These are phyloP conservation scores for Hypoxylon sp. DNA, from an alignment of 2,329 filamentous ascomycete genomes.

Conservation along the genomic window DNA sequence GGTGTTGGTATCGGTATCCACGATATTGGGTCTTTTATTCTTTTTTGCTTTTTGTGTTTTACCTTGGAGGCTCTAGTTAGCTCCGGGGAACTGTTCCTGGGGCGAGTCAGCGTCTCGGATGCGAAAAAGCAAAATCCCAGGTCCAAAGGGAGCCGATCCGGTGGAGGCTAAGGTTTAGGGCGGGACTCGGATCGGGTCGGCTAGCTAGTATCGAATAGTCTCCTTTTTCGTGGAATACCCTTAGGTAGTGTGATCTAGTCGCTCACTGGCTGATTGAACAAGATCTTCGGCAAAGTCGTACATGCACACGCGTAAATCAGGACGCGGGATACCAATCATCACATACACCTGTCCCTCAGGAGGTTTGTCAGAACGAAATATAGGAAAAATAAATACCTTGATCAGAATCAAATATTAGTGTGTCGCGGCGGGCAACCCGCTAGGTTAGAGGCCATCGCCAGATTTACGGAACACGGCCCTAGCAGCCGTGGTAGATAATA, in stretches of 20 bases:
- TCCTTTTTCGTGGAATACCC: too few relatives aligned
- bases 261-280: constrained; percentile 1
- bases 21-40: constrained; percentile 11
- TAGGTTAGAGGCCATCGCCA: constrained; percentile 3
- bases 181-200: constrained; percentile 23
- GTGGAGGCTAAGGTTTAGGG: constrained; percentile 8
- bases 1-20: too few relatives aligned
- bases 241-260: constrained; percentile 12
- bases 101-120: constrained; percentile 17
- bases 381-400: neutral
- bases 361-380: neutral
- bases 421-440: neutral
- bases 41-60: constrained; percentile 2
- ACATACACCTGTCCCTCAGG: neutral
- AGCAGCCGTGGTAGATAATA: constrained; percentile 19
- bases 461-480: constrained; percentile 32
- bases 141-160: constrained; percentile 7
- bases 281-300: neutral
- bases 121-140: constrained; percentile 3
- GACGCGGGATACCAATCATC: neutral
- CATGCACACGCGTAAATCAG: neutral
- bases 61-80: neutral
- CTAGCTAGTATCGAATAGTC: neutral
- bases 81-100: constrained; percentile 2
- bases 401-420: neutral